phyloP scores from a whole-genome alignment of 129 eudicot species.

The Apium graveolens region DNA sequence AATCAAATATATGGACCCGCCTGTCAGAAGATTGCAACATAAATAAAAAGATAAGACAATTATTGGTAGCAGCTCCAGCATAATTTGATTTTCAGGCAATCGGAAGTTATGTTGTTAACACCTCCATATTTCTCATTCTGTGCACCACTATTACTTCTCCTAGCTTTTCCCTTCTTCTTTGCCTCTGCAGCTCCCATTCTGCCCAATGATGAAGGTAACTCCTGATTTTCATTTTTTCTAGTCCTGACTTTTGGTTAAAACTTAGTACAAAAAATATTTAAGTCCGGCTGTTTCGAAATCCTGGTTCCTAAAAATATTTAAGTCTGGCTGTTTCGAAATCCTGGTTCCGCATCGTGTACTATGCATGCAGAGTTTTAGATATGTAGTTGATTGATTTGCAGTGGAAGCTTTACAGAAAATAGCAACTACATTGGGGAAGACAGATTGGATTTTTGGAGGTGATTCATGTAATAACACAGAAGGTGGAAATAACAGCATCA shows the following conservation, averaged over 20 bases:
- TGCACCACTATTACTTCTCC: not conserved
- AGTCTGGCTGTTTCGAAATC: no score
- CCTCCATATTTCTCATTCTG: not conserved
- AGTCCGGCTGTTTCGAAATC: no score
- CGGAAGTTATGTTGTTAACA: not conserved
- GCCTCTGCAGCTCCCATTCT: not conserved
- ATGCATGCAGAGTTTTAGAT: no score
- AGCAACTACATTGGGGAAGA: not conserved
- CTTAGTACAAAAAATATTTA: no score
- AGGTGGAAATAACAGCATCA: not conserved
- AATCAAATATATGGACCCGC: not conserved
- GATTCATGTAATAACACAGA: not conserved
- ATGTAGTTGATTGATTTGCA: not conserved
- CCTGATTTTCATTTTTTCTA: no score
- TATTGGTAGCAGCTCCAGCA: not conserved
- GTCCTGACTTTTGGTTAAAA: no score
- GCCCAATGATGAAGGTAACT: not conserved
- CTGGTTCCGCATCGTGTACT: no score
- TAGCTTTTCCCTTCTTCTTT: not conserved
- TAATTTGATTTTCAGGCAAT: not conserved
- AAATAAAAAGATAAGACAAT: not conserved
- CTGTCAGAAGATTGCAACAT: no score
- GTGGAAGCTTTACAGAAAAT: constrained; percentile 4
- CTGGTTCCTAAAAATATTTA: no score
- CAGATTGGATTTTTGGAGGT: not conserved